A percentile compares a stretch with the other conserved stretches of the same genome.
Evolutionary conservation across 208 protist genomes (phyloP).

Genomic region (Trypanosoma melophagium): DNA sequence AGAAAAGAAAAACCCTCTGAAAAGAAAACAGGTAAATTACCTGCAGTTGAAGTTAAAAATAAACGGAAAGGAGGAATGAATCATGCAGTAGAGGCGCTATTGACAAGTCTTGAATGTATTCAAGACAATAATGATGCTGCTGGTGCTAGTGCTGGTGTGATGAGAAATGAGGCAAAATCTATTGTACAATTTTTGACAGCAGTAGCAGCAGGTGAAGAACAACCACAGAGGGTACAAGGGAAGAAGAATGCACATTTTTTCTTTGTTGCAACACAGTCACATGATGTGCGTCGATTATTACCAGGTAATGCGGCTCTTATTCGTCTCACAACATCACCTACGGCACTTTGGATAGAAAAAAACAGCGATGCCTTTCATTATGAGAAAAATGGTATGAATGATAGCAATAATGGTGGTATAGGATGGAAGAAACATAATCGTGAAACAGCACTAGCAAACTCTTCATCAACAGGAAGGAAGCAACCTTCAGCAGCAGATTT

Average conservation of each 20-base stretch:
- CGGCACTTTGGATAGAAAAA: constrained; percentile 71
- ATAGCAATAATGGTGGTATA: too few relatives aligned
- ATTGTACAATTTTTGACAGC: constrained; percentile 24
- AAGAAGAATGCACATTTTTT: constrained; percentile 31
- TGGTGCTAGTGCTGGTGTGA: background rate
- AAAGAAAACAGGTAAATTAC: too few relatives aligned
- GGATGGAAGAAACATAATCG: background rate
- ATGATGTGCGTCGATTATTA: constrained; percentile 66
- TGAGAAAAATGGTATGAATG: constrained; percentile 9
- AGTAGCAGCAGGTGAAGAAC: background rate
- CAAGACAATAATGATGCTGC: background rate
- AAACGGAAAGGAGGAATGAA: too few relatives aligned
- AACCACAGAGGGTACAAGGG: background rate
- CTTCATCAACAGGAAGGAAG: constrained; percentile 12
- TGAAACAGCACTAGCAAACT: background rate
- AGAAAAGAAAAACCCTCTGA: background rate
- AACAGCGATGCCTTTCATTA: constrained; percentile 55
- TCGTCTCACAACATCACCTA: constrained; percentile 55
- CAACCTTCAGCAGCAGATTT: constrained; percentile 28
- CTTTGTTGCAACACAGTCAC: constrained; percentile 80
- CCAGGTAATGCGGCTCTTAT: constrained; percentile 51
- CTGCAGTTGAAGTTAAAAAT: too few relatives aligned
- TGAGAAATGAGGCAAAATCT: constrained; percentile 29
- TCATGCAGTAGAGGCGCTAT: too few relatives aligned
- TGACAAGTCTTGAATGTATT: background rate